Evolutionary conservation across 495 filamentous ascomycete genomes (phyloP).

Genomic region (Penicillium nucicola): DNA sequence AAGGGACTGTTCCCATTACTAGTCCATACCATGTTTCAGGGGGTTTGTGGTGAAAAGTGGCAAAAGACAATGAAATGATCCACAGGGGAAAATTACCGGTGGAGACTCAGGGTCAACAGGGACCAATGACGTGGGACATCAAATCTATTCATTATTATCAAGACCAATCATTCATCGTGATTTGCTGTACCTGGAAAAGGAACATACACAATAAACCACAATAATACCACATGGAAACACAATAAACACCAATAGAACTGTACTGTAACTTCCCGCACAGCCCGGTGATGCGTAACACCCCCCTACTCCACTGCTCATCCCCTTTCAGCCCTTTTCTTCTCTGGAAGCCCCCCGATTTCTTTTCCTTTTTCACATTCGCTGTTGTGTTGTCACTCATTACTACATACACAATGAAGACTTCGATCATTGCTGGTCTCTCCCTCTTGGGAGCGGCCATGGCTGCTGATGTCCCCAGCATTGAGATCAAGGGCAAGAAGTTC

Average conservation of each 20-base stretch:
- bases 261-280: neutral
- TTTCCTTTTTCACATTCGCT: conserved; percentile 5
- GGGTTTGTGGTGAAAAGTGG: neutral
- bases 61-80: neutral
- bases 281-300: no score
- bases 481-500: conserved; percentile 58
- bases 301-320: conserved; percentile 2
- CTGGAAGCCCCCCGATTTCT: conserved; percentile 1
- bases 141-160: neutral
- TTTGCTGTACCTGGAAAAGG: no score
- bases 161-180: no score
- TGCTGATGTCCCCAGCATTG: conserved; percentile 57
- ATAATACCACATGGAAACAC: no score
- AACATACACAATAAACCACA: neutral
- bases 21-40: conserved; percentile 2
- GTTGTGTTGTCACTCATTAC: conserved; percentile 18
- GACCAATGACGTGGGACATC: conserved; percentile 1
- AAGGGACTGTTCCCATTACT: neutral
- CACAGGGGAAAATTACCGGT: neutral
- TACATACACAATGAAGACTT: conserved; percentile 43
- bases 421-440: conserved; percentile 47
- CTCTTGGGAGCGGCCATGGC: conserved; percentile 54
- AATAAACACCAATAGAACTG: neutral
- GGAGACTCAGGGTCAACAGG: neutral
- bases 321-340: conserved; percentile 17